Conservation (phyloP, 768 basidiomycete genomes). For the Amanita rubescens region DNA sequence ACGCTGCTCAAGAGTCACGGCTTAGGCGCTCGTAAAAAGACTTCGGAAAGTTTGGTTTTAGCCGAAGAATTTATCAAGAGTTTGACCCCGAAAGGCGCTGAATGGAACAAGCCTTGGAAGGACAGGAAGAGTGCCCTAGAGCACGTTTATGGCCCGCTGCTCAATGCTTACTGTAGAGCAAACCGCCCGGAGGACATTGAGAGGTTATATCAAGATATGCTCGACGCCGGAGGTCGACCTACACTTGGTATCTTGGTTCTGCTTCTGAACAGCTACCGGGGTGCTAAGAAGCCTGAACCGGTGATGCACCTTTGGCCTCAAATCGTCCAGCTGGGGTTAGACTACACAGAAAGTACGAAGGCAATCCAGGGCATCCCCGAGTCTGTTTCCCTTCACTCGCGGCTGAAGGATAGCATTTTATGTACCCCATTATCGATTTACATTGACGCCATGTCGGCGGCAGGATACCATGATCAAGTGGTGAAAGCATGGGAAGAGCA, state of each 20-base stretch:
- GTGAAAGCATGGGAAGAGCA: slow-evolving; percentile 61
- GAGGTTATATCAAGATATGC: slow-evolving; percentile 43
- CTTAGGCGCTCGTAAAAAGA: slow-evolving; percentile 40
- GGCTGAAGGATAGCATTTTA: slow-evolving; percentile 45
- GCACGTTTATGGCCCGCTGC: slow-evolving; percentile 53
- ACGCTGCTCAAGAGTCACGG: slow-evolving; percentile 49
- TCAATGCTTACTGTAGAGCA: slow-evolving; percentile 41
- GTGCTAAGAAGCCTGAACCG: slow-evolving; percentile 42
- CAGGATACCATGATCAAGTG: slow-evolving; percentile 54
- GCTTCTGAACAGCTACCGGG: slow-evolving; percentile 69
- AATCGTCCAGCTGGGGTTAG: slow-evolving; percentile 52
- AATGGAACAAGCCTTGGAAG: slow-evolving; percentile 33
- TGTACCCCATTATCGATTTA: slow-evolving; percentile 76
- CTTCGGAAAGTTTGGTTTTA: slow-evolving; percentile 41
- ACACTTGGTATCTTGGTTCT: slow-evolving; percentile 53
- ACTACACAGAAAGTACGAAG: slow-evolving; percentile 26
- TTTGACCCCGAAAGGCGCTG: slow-evolving; percentile 31
- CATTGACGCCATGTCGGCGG: slow-evolving; percentile 64
- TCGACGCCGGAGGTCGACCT: slow-evolving; percentile 47
- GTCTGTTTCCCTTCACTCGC: slow-evolving; percentile 12
- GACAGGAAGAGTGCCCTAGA: slow-evolving; percentile 40
- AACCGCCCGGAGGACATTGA: slow-evolving; percentile 46
- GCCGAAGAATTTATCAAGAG: slow-evolving; percentile 61
- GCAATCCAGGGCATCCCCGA: slow-evolving; percentile 20
- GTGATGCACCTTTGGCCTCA: slow-evolving; percentile 62